These are phyloP conservation scores for Phytopythium oedochilum DNA, from an alignment of 352 stramenopile species.

Conservation along the genomic window DNA sequence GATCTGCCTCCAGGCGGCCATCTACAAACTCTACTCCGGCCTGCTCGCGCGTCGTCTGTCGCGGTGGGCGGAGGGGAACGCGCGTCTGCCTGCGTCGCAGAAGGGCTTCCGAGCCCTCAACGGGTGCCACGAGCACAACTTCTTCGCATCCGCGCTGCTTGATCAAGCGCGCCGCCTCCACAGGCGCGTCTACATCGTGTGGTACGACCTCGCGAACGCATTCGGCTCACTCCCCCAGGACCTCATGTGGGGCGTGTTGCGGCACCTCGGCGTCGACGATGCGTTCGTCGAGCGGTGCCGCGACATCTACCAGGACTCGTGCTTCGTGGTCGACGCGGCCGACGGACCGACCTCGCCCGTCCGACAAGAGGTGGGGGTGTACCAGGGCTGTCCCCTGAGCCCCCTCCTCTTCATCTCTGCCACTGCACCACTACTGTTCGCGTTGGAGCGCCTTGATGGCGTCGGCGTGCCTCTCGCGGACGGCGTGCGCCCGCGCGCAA, in stretches of 20 bases:
- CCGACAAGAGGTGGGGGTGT: conserved; percentile 8
- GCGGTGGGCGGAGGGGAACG: conserved; percentile 15
- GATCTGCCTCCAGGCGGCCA: conserved; percentile 24
- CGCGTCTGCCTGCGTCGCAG: conserved; percentile 3
- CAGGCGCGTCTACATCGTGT: conserved; percentile 9
- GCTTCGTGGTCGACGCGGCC: conserved; percentile 13
- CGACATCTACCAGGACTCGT: conserved; percentile 5
- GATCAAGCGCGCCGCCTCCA: conserved; percentile 15
- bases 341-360: conserved; percentile 15
- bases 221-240: conserved; percentile 16
- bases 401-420: conserved; percentile 17
- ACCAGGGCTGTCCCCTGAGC: conserved; percentile 22
- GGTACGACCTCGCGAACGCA: conserved; percentile 21
- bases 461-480: conserved; percentile 5
- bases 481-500: not conserved
- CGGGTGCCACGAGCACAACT: conserved; percentile 27
- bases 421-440: conserved; percentile 11
- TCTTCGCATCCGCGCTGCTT: conserved; percentile 11
- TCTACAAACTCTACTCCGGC: conserved; percentile 31
- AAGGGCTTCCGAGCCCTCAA: conserved; percentile 25
- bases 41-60: conserved; percentile 12
- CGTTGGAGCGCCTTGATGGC: conserved; percentile 1
- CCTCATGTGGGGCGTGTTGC: conserved; percentile 11
- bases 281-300: conserved; percentile 7
- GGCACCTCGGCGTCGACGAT: conserved; percentile 1